These are phyloP conservation scores for Ophiostoma quercus DNA, from an alignment of 2,329 filamentous ascomycete genomes.

Conservation along the genomic window DNA sequence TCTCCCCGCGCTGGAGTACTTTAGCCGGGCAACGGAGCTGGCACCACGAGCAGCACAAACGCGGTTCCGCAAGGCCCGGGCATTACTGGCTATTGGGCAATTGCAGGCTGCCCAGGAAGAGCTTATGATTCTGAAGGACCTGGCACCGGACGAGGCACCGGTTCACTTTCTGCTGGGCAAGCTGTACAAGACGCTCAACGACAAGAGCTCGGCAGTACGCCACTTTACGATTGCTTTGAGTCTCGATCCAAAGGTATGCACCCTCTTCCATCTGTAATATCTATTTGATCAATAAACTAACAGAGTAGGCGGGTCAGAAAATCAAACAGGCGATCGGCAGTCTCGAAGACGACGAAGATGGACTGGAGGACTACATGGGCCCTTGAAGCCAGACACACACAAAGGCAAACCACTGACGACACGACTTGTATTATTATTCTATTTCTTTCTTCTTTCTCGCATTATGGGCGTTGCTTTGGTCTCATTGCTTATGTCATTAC, in stretches of 20 bases:
- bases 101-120: constrained; percentile 72
- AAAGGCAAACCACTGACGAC: constrained; percentile 3
- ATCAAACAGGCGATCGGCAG: constrained; percentile 97
- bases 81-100: constrained; percentile 69
- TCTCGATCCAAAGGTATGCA: constrained; percentile 82
- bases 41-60: constrained; percentile 77
- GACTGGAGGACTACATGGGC: constrained; percentile 63
- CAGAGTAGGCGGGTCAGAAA: constrained; percentile 70
- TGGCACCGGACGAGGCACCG: constrained; percentile 90
- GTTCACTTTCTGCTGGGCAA: constrained; percentile 93
- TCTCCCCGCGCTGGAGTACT: constrained; percentile 71
- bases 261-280: not conserved
- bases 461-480: not conserved
- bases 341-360: constrained; percentile 73
- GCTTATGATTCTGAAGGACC: constrained; percentile 79
- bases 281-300: constrained; percentile 20
- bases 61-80: constrained; percentile 87
- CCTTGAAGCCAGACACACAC: constrained; percentile 37
- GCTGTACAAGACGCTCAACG: constrained; percentile 66
- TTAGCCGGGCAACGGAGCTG: constrained; percentile 74
- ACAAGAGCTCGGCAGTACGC: constrained; percentile 75
- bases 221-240: constrained; percentile 95
- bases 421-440: constrained; percentile 3
- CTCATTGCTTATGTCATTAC: not conserved
- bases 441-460: not conserved